Evolutionary conservation across 1,284 basidiomycete species (phyloP).

Genomic region (Fomitopsis betulina): DNA sequence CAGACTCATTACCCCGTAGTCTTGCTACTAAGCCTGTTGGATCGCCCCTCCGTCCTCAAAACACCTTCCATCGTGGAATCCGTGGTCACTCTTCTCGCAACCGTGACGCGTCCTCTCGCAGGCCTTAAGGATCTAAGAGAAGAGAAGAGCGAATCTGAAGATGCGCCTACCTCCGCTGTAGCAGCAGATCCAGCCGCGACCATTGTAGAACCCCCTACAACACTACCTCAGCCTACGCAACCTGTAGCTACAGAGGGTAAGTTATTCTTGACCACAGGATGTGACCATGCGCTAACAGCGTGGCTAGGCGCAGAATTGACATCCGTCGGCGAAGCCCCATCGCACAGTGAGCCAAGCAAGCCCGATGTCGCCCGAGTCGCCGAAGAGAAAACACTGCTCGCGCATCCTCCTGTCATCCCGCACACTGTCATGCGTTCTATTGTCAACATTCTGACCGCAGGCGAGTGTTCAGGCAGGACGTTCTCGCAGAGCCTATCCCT

Average conservation of each 20-base stretch:
- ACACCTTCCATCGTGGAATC: slow-evolving; percentile 90
- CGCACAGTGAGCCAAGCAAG: slow-evolving; percentile 1
- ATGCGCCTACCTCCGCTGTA: slow-evolving; percentile 8
- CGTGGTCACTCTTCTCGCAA: slow-evolving; percentile 80
- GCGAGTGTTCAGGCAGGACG: slow-evolving; percentile 92
- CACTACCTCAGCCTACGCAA: background rate
- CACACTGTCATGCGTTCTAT: slow-evolving; percentile 79
- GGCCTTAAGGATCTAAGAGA: slow-evolving; percentile 53
- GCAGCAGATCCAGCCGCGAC: background rate
- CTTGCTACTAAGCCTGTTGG: slow-evolving; percentile 79
- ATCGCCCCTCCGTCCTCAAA: slow-evolving; percentile 78
- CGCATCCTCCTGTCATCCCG: slow-evolving; percentile 79
- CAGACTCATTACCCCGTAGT: slow-evolving; percentile 90
- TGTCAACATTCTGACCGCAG: slow-evolving; percentile 90
- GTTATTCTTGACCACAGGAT: background rate
- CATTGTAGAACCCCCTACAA: slow-evolving; percentile 4
- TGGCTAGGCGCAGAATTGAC: background rate
- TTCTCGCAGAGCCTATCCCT: slow-evolving; percentile 89
- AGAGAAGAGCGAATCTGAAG: slow-evolving; percentile 14
- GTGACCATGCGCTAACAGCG: background rate
- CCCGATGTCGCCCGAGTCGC: slow-evolving; percentile 29
- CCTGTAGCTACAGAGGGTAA: background rate
- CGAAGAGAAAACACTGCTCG: slow-evolving; percentile 63
- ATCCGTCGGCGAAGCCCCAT: background rate
- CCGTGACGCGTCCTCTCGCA: slow-evolving; percentile 79